phyloP scores from a whole-genome alignment of 2,329 filamentous ascomycete species.

The Piedraia hortae region DNA sequence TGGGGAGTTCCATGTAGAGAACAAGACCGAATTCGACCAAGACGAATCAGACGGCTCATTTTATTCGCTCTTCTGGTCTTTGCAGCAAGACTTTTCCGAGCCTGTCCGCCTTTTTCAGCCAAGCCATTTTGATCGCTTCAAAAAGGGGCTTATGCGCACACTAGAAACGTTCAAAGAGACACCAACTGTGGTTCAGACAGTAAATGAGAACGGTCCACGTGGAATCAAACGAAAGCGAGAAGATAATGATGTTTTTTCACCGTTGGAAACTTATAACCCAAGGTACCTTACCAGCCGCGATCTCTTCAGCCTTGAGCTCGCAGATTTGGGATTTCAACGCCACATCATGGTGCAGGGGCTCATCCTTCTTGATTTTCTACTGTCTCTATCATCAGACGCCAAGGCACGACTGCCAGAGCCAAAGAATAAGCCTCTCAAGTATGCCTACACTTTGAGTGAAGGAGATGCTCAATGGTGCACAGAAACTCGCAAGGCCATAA shows the following conservation, averaged over 20 bases:
- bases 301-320: slow-evolving; percentile 87
- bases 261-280: slow-evolving; percentile 84
- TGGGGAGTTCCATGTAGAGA: slow-evolving; percentile 88
- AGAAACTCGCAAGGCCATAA: slow-evolving; percentile 51
- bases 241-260: no score
- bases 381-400: slow-evolving; percentile 61
- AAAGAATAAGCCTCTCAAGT: slow-evolving; percentile 63
- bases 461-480: slow-evolving; percentile 72
- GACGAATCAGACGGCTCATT: slow-evolving; percentile 21
- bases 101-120: slow-evolving; percentile 55
- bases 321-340: slow-evolving; percentile 76
- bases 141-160: slow-evolving; percentile 32
- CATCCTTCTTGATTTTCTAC: slow-evolving; percentile 78
- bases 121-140: slow-evolving; percentile 37
- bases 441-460: slow-evolving; percentile 46
- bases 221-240: slow-evolving; percentile 43
- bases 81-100: slow-evolving; percentile 78
- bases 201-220: slow-evolving; percentile 33
- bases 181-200: slow-evolving; percentile 38
- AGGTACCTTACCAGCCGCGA: slow-evolving; percentile 97
- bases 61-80: slow-evolving; percentile 80
- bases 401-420: slow-evolving; percentile 48
- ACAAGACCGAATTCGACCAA: slow-evolving; percentile 59
- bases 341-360: slow-evolving; percentile 87
- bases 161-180: slow-evolving; percentile 49